Evolutionary conservation across 148 eudicot genomes (phyloP).

Genomic region (Chenopodium berlandieri): DNA sequence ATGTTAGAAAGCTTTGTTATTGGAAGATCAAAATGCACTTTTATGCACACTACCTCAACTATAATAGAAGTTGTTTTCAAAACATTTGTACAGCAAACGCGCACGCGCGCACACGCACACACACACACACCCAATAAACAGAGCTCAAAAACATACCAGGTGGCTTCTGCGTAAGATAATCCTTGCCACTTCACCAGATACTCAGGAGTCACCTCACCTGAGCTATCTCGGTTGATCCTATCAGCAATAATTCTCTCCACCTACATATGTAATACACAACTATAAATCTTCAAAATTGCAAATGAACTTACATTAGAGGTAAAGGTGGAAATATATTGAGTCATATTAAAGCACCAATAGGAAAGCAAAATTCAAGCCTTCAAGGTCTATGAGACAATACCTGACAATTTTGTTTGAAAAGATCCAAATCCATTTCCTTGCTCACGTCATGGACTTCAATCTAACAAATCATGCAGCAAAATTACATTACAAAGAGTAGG

Average conservation of each 20-base stretch:
- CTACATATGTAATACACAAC: conserved; percentile 17
- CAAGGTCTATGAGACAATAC: conserved; percentile 28
- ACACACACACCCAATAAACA: background rate
- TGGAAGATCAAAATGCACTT: background rate
- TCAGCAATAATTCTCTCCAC: conserved; percentile 95
- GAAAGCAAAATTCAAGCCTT: background rate
- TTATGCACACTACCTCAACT: background rate
- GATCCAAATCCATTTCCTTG: conserved; percentile 99
- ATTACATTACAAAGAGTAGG: conserved; percentile 14
- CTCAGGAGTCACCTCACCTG: conserved; percentile 64
- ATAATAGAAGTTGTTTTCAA: background rate
- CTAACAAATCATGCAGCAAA: conserved; percentile 35
- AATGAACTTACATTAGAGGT: background rate
- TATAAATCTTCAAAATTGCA: background rate
- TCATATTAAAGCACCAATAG: background rate
- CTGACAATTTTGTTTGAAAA: conserved; percentile 92
- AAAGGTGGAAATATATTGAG: background rate
- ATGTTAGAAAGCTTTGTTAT: background rate
- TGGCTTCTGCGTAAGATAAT: conserved; percentile 97
- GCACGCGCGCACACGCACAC: background rate
- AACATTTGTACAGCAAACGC: background rate
- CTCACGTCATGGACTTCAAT: conserved; percentile 98
- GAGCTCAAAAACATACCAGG: conserved; percentile 54
- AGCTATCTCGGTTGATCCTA: conserved; percentile 55
- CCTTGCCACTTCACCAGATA: conserved; percentile 99